A percentile compares a stretch with the other conserved stretches of the same genome.
Evolutionary conservation across 768 basidiomycete genomes (phyloP).

Genomic region (Phaeolepiota aurea): DNA sequence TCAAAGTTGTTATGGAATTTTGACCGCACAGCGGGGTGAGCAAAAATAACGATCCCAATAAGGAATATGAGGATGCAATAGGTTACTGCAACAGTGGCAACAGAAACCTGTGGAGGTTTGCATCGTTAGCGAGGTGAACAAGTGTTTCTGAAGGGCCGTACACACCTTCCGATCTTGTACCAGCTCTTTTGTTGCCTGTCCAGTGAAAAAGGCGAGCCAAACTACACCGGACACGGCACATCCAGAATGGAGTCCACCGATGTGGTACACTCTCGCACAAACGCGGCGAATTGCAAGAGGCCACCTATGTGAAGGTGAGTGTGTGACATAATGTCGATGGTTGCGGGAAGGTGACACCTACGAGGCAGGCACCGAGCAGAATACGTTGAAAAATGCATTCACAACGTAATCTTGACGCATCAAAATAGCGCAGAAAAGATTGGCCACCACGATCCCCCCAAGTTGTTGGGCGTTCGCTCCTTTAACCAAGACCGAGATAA

Average conservation of each 20-base stretch:
- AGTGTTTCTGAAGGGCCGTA: neutral
- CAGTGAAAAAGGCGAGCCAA: slow-evolving; percentile 44
- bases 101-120: slow-evolving; percentile 25
- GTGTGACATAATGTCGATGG: neutral
- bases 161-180: slow-evolving; percentile 25
- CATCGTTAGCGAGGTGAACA: too few relatives aligned
- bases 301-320: slow-evolving; percentile 27
- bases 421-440: slow-evolving; percentile 38
- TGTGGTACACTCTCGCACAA: slow-evolving; percentile 49
- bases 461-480: slow-evolving; percentile 26
- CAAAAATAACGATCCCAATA: slow-evolving; percentile 40
- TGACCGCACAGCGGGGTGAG: slow-evolving; percentile 38
- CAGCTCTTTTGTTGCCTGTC: slow-evolving; percentile 42
- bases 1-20: slow-evolving; percentile 48
- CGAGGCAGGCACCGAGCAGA: slow-evolving; percentile 40
- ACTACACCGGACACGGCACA: slow-evolving; percentile 44
- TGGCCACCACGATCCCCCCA: slow-evolving; percentile 33
- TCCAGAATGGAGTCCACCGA: slow-evolving; percentile 56
- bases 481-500: slow-evolving; percentile 31
- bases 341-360: slow-evolving; percentile 23
- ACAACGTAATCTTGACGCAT: slow-evolving; percentile 53
- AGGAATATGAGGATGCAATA: slow-evolving; percentile 43
- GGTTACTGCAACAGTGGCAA: slow-evolving; percentile 39
- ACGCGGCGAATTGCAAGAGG: slow-evolving; percentile 44
- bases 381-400: slow-evolving; percentile 47